Percentiles rank a stretch among this genome's conserved stretches.
Conservation (phyloP, 2,329 filamentous ascomycete genomes). For the Aspergillus latus region DNA sequence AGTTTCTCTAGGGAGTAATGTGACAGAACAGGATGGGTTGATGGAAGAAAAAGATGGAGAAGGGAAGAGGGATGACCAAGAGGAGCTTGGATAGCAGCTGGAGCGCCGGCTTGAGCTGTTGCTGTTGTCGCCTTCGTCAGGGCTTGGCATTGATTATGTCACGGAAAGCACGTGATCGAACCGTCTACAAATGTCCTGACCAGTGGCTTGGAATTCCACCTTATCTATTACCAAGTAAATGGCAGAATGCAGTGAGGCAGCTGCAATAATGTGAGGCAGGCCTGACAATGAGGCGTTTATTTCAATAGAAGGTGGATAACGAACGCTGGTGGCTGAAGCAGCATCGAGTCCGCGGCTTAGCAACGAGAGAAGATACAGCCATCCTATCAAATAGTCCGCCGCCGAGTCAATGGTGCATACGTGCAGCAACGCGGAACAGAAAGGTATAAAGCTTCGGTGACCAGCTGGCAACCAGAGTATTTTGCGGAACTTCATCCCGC, state of each 20-base stretch:
- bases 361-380: neutral
- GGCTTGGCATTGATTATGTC: constrained; percentile 20
- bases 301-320: neutral
- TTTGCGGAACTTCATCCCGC: neutral
- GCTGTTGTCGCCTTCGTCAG: constrained; percentile 21
- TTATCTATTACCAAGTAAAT: neutral
- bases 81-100: constrained; percentile 18
- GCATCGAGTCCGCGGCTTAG: constrained; percentile 2
- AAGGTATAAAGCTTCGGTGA: constrained; percentile 2
- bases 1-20: neutral
- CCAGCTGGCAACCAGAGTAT: neutral
- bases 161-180: neutral
- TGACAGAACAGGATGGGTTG: neutral
- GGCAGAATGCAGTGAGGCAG: neutral
- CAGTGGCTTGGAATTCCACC: neutral
- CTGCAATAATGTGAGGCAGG: neutral
- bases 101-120: constrained; percentile 22
- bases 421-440: neutral
- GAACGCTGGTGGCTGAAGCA: neutral
- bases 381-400: constrained; percentile 4
- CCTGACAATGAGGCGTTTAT: neutral
- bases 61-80: constrained; percentile 16
- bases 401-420: neutral
- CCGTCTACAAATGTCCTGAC: neutral
- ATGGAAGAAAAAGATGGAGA: constrained; percentile 13